phyloP scores from a whole-genome alignment of 2,329 filamentous ascomycete species.

The Talaromyces sp. region DNA sequence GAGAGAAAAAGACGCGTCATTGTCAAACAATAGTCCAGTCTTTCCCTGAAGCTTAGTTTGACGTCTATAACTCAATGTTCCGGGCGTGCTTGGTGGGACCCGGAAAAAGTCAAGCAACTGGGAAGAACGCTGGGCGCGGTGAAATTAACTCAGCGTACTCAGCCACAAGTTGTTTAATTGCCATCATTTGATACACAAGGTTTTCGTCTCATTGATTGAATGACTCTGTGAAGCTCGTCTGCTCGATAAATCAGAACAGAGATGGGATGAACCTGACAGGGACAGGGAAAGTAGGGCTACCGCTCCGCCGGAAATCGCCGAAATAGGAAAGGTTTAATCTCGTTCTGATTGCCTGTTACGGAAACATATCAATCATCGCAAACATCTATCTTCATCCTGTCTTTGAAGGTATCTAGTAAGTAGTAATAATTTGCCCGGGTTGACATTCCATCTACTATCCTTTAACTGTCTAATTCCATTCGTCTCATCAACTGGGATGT shows the following conservation, averaged over 20 bases:
- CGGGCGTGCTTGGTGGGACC: background rate
- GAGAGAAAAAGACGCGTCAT: background rate
- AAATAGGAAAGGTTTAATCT: background rate
- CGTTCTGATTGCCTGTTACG: background rate
- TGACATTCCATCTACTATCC: background rate
- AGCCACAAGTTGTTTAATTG: background rate
- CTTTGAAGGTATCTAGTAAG: background rate
- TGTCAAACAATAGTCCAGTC: background rate
- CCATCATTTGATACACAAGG: background rate
- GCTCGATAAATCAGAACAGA: background rate
- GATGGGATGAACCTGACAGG: background rate
- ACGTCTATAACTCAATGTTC: background rate
- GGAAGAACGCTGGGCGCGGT: background rate
- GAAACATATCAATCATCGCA: background rate
- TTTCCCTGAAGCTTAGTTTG: background rate
- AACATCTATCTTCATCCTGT: background rate
- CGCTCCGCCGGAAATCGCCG: background rate
- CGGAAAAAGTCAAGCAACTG: background rate
- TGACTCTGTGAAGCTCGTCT: background rate
- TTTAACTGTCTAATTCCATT: background rate
- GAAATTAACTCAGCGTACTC: background rate
- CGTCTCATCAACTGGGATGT: background rate
- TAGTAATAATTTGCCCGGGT: background rate
- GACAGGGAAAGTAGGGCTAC: background rate
- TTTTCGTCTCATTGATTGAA: too few relatives aligned